Base-by-base conservation (phyloP, 2,329 filamentous ascomycete species). In the Hysterium pulicare region DNA sequence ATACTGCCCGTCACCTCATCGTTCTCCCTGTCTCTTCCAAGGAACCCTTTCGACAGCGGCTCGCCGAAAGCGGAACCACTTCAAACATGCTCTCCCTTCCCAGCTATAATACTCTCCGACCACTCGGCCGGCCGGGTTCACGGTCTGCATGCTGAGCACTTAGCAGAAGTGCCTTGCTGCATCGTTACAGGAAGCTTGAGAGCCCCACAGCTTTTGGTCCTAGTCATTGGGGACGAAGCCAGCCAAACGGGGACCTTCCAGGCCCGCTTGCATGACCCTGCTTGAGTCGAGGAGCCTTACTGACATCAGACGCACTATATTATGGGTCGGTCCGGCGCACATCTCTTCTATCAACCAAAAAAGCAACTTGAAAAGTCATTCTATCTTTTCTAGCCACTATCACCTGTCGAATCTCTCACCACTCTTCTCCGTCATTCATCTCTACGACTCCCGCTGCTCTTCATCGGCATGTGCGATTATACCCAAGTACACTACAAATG, bases 401-500 rank as follows among this genome's bases (percentile, higher is more conserved):
- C 13, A 38, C 15, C 16, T 24, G 20, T 21, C 24, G 11, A 24
- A 24, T 15, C 26, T 5, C 26, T 30, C 23, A 16, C n/a, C 31
- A 28, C 24, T 28, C 7, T 19, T 26, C 24, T 19, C 15, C 26
- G 28, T 17, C 10, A 9, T 24, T n/a, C 37, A 15, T 10, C 37
- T 5, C 17, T 23, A 9, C 16, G 17, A 22, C 34, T 13, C 21
- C 34, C 13, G 20, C 34, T 24, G 5, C 3, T 23, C 21, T 13
- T 20, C 17, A 37, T 13, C 22, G 37, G 11, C 38, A 81, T 81
- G 77, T 81, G 77, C 59, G 76, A 80, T 58, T 80, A 80, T 51
- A 79, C 73, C 17, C 73, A 79, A 61, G 77, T 81, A 41, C 73
- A 78, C 46, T 81, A 77, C 57, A 68, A 70, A 31, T 81, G 77